Base-by-base conservation (phyloP, 2,329 filamentous ascomycete species). In the Ophiocordyceps camponoti-saundersi region DNA sequence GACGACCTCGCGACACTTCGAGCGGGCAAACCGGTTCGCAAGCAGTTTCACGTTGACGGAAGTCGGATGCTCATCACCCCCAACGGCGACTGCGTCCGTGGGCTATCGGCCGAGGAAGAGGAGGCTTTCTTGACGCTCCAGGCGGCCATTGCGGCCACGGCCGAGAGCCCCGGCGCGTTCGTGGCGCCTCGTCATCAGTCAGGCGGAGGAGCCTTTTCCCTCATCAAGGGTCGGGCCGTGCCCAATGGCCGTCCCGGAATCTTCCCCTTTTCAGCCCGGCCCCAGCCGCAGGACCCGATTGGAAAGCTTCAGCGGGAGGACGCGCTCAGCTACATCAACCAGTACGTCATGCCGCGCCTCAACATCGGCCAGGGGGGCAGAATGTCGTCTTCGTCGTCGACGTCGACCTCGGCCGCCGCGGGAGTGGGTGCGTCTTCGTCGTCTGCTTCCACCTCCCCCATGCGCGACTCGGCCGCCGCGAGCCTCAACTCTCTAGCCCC, bases 1-100 rank as follows among this genome's bases (percentile, higher is more conserved):
- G 61, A 77, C 43, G 78, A 82, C 50, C 70, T 78, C 29, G 64
- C 68, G 15, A 60, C 66, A 3, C 66, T 82, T 7, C 65, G 71
- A n/a, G 65, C 69, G 2, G 78, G 77, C 44, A 68, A 71, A 50
- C 66, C 76, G 12, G 75, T 82, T 10, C 73, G 71, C 49, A 82
- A 81, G 59, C 62, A 79, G 39, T 64, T 64, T 44, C 62, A 64
- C 45, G 67, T 78, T 2, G 79, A 82, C 50, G 79, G 77, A 47
- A 72, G 74, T 59, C 73, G 81, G 23, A 78, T 84, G 51, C 72
- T 89, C 53, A 76, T 89, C 46, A 88, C 84, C 0, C 82, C 84
- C 0, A 79, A 82, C 50, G 84, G 85, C 12, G 80, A 85, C 51
- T 85, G 82, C 57, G 69, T 90, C n/a, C 79, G 81, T 52, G 81